Conservation (phyloP, 257 asterid genomes). For the Fraxinus excelsior region DNA sequence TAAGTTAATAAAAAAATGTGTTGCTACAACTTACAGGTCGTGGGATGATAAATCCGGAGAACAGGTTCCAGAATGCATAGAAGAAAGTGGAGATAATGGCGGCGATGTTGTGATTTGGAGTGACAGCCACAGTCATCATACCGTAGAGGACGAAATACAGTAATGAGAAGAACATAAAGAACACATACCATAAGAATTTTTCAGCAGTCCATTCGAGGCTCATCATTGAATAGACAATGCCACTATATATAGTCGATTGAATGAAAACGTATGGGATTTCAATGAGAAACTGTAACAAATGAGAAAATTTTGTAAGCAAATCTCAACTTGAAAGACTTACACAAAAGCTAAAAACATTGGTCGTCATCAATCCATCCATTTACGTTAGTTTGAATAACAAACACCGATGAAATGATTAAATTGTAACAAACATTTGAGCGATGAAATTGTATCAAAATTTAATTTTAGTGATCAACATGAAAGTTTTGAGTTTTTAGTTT, state of each 20-base stretch:
- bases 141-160: constrained; percentile 19
- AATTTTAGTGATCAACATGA: background rate
- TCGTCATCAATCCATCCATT: background rate
- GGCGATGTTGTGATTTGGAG: constrained; percentile 20
- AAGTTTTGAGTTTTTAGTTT: background rate
- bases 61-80: constrained; percentile 18
- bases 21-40: constrained; percentile 18
- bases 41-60: constrained; percentile 27
- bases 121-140: constrained; percentile 29
- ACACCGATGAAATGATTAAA: background rate
- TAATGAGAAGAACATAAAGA: constrained; percentile 28
- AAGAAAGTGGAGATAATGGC: constrained; percentile 23
- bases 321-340: background rate
- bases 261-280: constrained; percentile 22
- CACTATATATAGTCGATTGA: constrained; percentile 16
- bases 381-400: too few species aligned
- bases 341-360: background rate
- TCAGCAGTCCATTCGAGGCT: constrained; percentile 23
- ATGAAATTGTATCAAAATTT: background rate
- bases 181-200: constrained; percentile 24
- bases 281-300: constrained; percentile 22
- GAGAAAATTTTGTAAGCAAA: background rate
- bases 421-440: background rate
- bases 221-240: constrained; percentile 25
- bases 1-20: background rate